Percentiles rank a stretch among this genome's conserved stretches.
phyloP scores from a whole-genome alignment of 441 rosid genomes.

The Syzygium malaccense region DNA sequence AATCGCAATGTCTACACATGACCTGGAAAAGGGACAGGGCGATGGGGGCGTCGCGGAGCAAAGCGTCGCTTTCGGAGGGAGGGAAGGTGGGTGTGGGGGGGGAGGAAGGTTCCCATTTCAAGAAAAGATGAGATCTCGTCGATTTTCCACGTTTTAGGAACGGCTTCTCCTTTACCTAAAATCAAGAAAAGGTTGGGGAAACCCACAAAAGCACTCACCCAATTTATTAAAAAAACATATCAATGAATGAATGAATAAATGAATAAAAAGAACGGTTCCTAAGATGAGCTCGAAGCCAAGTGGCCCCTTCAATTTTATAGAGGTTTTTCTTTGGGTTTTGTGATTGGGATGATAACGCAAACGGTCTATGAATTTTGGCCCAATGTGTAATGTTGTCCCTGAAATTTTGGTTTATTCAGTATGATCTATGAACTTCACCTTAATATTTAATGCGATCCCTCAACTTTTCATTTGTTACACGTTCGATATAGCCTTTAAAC shows the following conservation, averaged over 20 bases:
- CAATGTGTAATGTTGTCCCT: accelerated
- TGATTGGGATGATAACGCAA: too few species aligned
- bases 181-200: not conserved
- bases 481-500: too few species aligned
- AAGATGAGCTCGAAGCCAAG: not conserved
- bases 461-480: too few species aligned
- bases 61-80: not conserved
- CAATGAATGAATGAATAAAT: not conserved
- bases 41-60: not conserved
- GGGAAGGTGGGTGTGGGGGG: too few species aligned
- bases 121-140: not conserved
- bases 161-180: not conserved
- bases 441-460: too few species aligned
- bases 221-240: not conserved
- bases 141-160: not conserved
- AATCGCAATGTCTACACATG: not conserved
- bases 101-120: not conserved
- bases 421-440: too few species aligned
- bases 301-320: not conserved
- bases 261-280: not conserved
- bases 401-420: too few species aligned
- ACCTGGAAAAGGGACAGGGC: not conserved
- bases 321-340: not conserved
- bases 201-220: too few species aligned
- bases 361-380: accelerated